phyloP scores from a whole-genome alignment of 2,329 filamentous ascomycete species.

The Trichoderma koningiopsis region DNA sequence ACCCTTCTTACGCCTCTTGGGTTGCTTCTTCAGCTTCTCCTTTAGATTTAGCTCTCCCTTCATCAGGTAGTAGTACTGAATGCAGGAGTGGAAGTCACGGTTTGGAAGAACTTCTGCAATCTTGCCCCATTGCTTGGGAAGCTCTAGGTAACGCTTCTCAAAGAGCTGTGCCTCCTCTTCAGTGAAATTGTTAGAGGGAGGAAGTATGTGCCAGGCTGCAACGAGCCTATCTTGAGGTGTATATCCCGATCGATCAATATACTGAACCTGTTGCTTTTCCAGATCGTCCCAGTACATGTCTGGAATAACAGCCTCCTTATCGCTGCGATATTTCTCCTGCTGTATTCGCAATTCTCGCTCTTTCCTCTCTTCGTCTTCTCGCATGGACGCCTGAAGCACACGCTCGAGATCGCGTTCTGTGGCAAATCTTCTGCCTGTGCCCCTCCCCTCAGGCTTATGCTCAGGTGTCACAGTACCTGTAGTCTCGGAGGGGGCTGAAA shows the following conservation, averaged over 20 bases:
- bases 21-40: slow-evolving; percentile 70
- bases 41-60: slow-evolving; percentile 76
- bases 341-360: slow-evolving; percentile 66
- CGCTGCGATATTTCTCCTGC: slow-evolving; percentile 71
- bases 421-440: slow-evolving; percentile 59
- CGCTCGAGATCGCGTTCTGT: slow-evolving; percentile 74
- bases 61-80: slow-evolving; percentile 83
- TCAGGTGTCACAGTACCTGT: slow-evolving; percentile 51
- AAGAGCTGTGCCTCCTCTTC: slow-evolving; percentile 70
- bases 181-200: slow-evolving; percentile 74
- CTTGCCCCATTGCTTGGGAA: slow-evolving; percentile 80
- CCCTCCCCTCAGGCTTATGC: slow-evolving; percentile 58
- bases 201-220: slow-evolving; percentile 69
- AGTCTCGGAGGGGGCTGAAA: slow-evolving; percentile 41
- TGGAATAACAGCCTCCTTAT: slow-evolving; percentile 76
- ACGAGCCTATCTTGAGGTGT: slow-evolving; percentile 68
- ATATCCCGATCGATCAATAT: slow-evolving; percentile 66
- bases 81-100: slow-evolving; percentile 76
- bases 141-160: slow-evolving; percentile 72
- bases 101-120: slow-evolving; percentile 68
- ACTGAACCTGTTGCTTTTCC: slow-evolving; percentile 60
- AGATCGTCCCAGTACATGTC: slow-evolving; percentile 66
- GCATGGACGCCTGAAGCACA: slow-evolving; percentile 70
- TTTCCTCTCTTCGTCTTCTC: slow-evolving; percentile 68
- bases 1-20: slow-evolving; percentile 59